Base-by-base conservation (phyloP, 805 yeast species). In the Tetrapisispora pingtungensis region DNA sequence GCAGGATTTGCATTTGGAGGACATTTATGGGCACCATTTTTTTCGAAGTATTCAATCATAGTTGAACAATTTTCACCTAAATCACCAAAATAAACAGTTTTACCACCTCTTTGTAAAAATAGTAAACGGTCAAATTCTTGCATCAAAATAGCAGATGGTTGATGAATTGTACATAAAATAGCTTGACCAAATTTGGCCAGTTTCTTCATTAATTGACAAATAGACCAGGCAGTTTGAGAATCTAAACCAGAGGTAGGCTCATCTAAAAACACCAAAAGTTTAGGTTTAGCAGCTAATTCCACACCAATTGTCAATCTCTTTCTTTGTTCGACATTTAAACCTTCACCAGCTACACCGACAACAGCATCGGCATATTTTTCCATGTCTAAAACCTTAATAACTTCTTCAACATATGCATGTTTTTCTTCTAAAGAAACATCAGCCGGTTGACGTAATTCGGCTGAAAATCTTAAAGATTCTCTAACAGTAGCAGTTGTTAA, bases 91-190 rank as follows among this genome's bases (percentile, higher is more conserved):
- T 82, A 83, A 32, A 80, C 84, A 10, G 88, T 80, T 55, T 74
- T 64, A 59, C 89, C 90, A 57, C 89, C 89, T 44, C 66, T 71
- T 43, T 78, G 80, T 59, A 83, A 68, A 55, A 84, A 78, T 50
- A 84, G 67, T 52, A 85, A 69, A 55, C 88, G 74, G 58, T 86
- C 95, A 58, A 86, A 84, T 55, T 81, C 85, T 57, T 83, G 75
- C 66, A 84, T 71, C 57, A 84, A 68, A 46, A 81, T 71, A 43
- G 94, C 89, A 8, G 93, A 84, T 56, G 95, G 94, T 64, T 84
- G 94, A 65, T 84, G 93, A 53, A 84, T 84, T 24, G 94, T 84
- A 69, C 83, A 78, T 58, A 78, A 65, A 56, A 78, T 77, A 34
- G 82, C 81, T 59, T 78, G 81, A 34, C 82, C 82, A 52, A 72